Percentiles rank a stretch among this genome's conserved stretches.
Conservation (phyloP, 495 filamentous ascomycete genomes). For the Emericellopsis terricola region DNA sequence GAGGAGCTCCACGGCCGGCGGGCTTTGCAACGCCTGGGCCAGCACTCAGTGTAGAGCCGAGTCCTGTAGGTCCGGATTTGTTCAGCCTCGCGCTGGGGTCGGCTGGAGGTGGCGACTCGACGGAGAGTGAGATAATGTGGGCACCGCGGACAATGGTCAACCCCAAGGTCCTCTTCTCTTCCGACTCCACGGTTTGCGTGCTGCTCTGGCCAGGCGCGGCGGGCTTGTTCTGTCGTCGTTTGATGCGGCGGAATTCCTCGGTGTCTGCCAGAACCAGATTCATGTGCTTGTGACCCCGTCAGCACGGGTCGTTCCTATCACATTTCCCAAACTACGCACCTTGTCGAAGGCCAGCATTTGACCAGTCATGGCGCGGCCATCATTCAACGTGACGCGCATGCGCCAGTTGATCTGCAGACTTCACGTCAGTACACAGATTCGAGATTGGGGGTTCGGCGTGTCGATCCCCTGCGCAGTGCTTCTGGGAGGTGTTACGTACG, state of each 20-base stretch:
- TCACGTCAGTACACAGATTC: conserved; percentile 22
- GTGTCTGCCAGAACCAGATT: conserved; percentile 97
- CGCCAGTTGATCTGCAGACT: conserved; percentile 80
- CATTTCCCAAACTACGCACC: conserved; percentile 25
- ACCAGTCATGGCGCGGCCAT: conserved; percentile 91
- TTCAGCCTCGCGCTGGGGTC: conserved; percentile 85
- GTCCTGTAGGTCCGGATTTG: conserved; percentile 48
- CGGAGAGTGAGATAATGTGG: conserved; percentile 82
- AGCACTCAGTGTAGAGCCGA: conserved; percentile 48
- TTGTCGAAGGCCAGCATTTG: conserved; percentile 97
- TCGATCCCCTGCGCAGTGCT: not conserved
- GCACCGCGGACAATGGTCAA: conserved; percentile 89
- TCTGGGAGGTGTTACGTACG: conserved; percentile 41
- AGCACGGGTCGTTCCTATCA: conserved; percentile 4
- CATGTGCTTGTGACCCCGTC: conserved; percentile 57
- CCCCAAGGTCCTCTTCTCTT: conserved; percentile 92
- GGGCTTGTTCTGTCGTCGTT: conserved; percentile 68
- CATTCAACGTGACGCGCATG: conserved; percentile 90
- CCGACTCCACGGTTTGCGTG: conserved; percentile 52
- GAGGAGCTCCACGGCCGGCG: conserved; percentile 65
- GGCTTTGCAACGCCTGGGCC: conserved; percentile 86
- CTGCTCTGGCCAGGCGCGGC: conserved; percentile 43
- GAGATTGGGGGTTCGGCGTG: conserved; percentile 1
- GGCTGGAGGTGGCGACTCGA: conserved; percentile 90
- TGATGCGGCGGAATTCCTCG: conserved; percentile 93